Percentiles rank a stretch among this genome's conserved stretches.
phyloP scores from a whole-genome alignment of 106 monocot species.

The Dendrobium catenatum region DNA sequence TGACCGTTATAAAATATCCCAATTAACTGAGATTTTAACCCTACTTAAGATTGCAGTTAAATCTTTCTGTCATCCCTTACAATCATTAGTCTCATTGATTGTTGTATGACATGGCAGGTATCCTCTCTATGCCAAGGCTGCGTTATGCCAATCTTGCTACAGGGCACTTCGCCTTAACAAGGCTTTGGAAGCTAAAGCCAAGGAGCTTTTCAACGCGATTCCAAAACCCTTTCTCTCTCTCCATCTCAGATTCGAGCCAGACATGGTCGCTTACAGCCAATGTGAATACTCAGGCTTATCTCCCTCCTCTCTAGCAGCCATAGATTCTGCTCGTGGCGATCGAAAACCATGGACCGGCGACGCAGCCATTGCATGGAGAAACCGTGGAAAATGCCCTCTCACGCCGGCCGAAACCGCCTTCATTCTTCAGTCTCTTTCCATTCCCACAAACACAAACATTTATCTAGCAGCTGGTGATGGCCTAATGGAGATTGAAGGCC shows the following conservation, averaged over 20 bases:
- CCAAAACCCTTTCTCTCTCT: constrained; percentile 89
- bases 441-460: constrained; percentile 63
- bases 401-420: constrained; percentile 83
- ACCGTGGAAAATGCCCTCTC: constrained; percentile 88
- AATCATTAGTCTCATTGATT: too few species aligned
- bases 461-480: constrained; percentile 94
- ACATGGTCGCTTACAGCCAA: constrained; percentile 92
- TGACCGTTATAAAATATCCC: too few species aligned
- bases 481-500: constrained; percentile 71
- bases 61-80: too few species aligned
- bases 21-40: too few species aligned
- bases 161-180: constrained; percentile 63
- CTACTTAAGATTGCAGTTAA: too few species aligned
- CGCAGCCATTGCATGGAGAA: constrained; percentile 57
- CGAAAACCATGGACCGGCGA: constrained; percentile 61
- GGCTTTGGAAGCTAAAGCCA: constrained; percentile 51
- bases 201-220: constrained; percentile 52
- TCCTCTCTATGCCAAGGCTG: constrained; percentile 59
- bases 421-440: constrained; percentile 62
- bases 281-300: constrained; percentile 65
- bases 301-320: constrained; percentile 32
- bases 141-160: constrained; percentile 85
- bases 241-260: constrained; percentile 91
- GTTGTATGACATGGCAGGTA: constrained; percentile 32
- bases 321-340: constrained; percentile 53